A percentile compares a stretch with the other conserved stretches of the same genome.
These are phyloP conservation scores for Hortaea sp. DNA, from an alignment of 2,329 filamentous ascomycete species.

Conservation along the genomic window DNA sequence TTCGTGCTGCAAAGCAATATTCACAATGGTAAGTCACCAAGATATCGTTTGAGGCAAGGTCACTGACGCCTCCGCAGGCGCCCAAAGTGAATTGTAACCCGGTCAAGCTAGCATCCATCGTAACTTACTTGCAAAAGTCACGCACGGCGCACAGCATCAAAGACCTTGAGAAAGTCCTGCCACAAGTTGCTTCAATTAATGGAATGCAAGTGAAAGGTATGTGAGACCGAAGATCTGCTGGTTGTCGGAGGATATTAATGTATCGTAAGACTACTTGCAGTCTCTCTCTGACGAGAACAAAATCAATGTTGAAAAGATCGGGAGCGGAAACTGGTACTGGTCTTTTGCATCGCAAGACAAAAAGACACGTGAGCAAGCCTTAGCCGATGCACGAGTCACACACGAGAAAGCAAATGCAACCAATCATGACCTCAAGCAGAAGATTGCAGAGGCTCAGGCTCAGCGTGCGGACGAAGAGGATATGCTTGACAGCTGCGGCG, in stretches of 20 bases:
- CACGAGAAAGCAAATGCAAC: slow-evolving; percentile 26
- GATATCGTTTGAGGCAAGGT: slow-evolving; percentile 1
- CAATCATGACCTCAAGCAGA: slow-evolving; percentile 30
- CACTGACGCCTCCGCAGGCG: slow-evolving; percentile 22
- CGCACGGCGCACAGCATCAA: slow-evolving; percentile 55
- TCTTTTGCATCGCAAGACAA: slow-evolving; percentile 51
- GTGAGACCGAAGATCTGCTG: too few relatives aligned
- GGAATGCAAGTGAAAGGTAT: slow-evolving; percentile 43
- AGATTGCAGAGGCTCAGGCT: slow-evolving; percentile 29
- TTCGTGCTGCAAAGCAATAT: not conserved
- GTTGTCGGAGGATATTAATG: too few relatives aligned
- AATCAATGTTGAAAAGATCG: slow-evolving; percentile 59
- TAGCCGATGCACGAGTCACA: slow-evolving; percentile 29
- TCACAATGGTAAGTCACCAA: slow-evolving; percentile 5
- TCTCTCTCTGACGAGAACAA: slow-evolving; percentile 50
- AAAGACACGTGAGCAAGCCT: slow-evolving; percentile 32
- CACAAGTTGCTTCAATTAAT: slow-evolving; percentile 52
- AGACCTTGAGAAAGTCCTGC: slow-evolving; percentile 56
- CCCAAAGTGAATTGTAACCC: slow-evolving; percentile 49
- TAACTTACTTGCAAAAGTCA: slow-evolving; percentile 50
- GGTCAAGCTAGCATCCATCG: slow-evolving; percentile 48
- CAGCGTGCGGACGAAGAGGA: slow-evolving; percentile 29
- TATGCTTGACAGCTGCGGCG: slow-evolving; percentile 23
- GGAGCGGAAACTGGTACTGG: slow-evolving; percentile 65
- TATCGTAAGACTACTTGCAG: slow-evolving; percentile 47